Evolutionary conservation across 176 grass and related monocot genomes (phyloP), one percentile per base, ranked within the genome.

Genomic region (Cenchrus americanus): DNA sequence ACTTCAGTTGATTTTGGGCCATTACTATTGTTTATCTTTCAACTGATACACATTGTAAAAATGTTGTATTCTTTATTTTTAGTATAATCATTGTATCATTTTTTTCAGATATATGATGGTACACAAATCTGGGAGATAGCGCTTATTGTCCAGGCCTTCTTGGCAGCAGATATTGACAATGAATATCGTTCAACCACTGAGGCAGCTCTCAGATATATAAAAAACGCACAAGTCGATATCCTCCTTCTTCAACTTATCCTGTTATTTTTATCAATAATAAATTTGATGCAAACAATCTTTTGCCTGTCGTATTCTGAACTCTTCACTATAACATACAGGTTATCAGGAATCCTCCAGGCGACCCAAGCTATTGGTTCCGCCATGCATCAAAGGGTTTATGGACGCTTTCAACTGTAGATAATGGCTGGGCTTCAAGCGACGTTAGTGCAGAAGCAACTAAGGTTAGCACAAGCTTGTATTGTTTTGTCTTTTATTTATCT

Each of bases 81-180:
- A 44, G 43, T 6, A 44, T 9, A 44, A 44, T 8, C 4, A 44
- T 44, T 9, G 6, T 44, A 8, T 44, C 6, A 2, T 44, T 44
- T 44, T 44, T 8, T 48, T 7, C 51, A 92, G 86, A 87, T 90
- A 52, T 87, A 89, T 54, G 55, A 89, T 80, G 92, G 92, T 8
- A 43, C 76, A 70, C 84, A 94, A 27, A 76, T 75, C 15, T 94
- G 92, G 92, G 92, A 94, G 70, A 83, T 82, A 34, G 71, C 80
- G 62, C 77, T 87, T 73, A 87, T 87, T 57, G 53, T 91, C 75
- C 92, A 89, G 75, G 89, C 92, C 59, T 82, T 89, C 14, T 81
- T 69, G 2, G 71, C 92, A 37, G 78, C 83, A 50, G 76, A 81
- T 24, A 66, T 89, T 17, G 18, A 49, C 18, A 19, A 85, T 42